Conservation (phyloP, 495 filamentous ascomycete genomes). For the Cercophora newfieldiana region DNA sequence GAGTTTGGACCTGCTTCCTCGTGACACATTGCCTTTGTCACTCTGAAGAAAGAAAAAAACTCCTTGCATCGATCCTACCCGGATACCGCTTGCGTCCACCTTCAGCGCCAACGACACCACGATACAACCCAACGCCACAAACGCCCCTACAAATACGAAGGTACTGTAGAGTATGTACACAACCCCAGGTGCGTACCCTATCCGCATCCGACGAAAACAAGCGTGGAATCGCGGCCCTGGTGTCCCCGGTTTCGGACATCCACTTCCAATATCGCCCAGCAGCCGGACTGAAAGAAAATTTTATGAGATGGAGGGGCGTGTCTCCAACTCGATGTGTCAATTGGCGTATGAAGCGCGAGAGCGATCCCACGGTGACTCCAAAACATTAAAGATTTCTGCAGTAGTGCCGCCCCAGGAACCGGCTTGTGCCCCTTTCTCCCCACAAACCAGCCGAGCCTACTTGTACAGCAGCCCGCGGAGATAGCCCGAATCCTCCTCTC, state of each 20-base stretch:
- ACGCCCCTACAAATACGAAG: background rate
- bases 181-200: background rate
- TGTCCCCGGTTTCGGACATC: conserved; percentile 4
- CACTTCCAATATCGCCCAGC: background rate
- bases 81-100: background rate
- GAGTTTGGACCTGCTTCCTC: too few relatives aligned
- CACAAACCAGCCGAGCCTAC: background rate
- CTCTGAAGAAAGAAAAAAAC: background rate
- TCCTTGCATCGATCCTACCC: background rate
- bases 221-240: background rate
- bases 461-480: background rate
- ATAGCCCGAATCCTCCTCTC: too few relatives aligned
- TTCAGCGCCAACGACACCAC: background rate
- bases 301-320: background rate
- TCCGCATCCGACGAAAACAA: background rate
- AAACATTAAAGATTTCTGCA: background rate
- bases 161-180: too few relatives aligned
- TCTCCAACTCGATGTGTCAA: conserved; percentile 8
- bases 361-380: conserved; percentile 9
- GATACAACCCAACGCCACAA: background rate
- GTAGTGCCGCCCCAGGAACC: background rate
- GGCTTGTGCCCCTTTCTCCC: background rate
- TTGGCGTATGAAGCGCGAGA: conserved; percentile 3
- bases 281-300: conserved; percentile 5
- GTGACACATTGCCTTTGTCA: background rate